Evolutionary conservation across 202 grass and related monocot genomes (phyloP), one percentile per base, ranked within the genome.

Genomic region (Zoysia matrella): DNA sequence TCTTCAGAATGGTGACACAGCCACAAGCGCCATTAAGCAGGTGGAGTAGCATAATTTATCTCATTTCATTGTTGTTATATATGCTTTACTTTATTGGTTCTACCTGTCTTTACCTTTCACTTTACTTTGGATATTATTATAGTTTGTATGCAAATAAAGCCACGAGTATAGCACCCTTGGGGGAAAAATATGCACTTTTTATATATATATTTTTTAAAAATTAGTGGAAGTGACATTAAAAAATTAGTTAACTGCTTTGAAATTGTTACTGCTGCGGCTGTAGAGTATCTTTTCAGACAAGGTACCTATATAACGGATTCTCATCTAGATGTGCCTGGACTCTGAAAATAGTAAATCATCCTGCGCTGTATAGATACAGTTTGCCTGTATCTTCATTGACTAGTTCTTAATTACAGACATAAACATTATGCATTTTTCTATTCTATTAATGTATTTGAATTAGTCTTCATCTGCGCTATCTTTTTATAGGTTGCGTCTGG

Each of bases 1-100:
- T 64, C 96, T 99, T 76, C 96, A 99, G 84, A 99, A 99, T 71
- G 96, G 96, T 72, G 96, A 99, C 78, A 99, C 93, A 2, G 96
- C 96, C 60, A 99, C 96, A 83, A 99, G 96, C 90, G 96, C 96
- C 44, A 99, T 99, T 61, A 99, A 99, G 82, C 96, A 99, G 92
- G 96, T 99, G 53, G 9, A 70, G 41, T 69, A 81, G 57, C 75
- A 72, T 8, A 57, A 41, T 73, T 76, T 13, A 36, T 61, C 67
- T 60, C 11, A 60, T 60, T 46, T 68, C 62, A 64, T 15, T 7
- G 9, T 22, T 84, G 42, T 6, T 68, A 69, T 75, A 0, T 84
- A 58, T 18, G 65, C 62, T 78, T 68, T 72, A 36, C n/a, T n/a
- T n/a, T n/a, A n/a, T 62, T 85, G 42, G 13, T 73, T 36, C 45